Conservation (phyloP, 306 rosid species). For the Malus fusca region DNA sequence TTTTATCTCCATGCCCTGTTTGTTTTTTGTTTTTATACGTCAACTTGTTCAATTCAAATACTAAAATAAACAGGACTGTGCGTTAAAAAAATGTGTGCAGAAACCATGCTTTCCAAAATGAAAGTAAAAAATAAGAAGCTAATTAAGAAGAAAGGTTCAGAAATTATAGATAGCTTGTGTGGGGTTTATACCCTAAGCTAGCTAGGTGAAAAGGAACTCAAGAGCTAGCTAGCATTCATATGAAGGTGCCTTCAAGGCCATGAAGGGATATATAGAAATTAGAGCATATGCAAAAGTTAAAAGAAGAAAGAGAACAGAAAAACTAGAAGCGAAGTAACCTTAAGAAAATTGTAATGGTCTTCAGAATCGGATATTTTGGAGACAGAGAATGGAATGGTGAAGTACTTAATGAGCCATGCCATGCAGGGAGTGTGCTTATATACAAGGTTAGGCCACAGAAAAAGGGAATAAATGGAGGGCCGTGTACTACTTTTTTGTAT, state of each 20-base stretch:
- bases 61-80: not conserved
- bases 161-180: not conserved
- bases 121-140: not conserved
- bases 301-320: not conserved
- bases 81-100: not conserved
- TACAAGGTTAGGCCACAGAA: slow-evolving; percentile 35
- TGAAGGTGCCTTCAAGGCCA: not conserved
- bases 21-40: no score
- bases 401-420: slow-evolving; percentile 28
- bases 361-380: not conserved
- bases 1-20: no score
- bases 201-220: not conserved
- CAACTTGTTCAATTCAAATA: not conserved
- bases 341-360: slow-evolving; percentile 18
- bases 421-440: slow-evolving; percentile 40
- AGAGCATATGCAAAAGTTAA: not conserved
- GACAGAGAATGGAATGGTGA: slow-evolving; percentile 30
- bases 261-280: not conserved
- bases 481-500: slow-evolving; percentile 58
- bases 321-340: slow-evolving; percentile 26
- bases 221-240: not conserved
- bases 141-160: not conserved
- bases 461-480: slow-evolving; percentile 65
- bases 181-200: not conserved
- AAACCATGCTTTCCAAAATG: not conserved